Evolutionary conservation across 2,329 filamentous ascomycete genomes (phyloP).

Genomic region (Fusarium sacchari): DNA sequence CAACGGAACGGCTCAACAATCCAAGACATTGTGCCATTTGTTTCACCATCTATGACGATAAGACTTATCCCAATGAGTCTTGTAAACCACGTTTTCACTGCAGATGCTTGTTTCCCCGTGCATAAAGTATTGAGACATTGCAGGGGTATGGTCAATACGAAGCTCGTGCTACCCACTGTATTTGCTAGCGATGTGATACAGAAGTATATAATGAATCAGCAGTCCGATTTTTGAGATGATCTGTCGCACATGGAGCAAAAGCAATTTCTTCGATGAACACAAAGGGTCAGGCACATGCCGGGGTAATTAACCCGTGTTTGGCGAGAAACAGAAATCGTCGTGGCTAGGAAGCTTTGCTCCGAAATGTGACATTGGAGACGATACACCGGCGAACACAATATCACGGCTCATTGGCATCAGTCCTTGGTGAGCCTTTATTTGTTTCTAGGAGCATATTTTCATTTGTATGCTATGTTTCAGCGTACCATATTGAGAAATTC

Average conservation of each 20-base stretch:
- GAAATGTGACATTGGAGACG: neutral
- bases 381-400: neutral
- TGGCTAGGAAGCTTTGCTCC: neutral
- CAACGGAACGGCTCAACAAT: neutral
- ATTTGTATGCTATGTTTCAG: neutral
- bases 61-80: neutral
- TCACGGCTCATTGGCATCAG: neutral
- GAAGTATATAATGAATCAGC: slow-evolving; percentile 10
- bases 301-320: neutral
- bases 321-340: neutral
- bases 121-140: neutral
- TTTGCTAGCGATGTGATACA: neutral
- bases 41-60: slow-evolving; percentile 21
- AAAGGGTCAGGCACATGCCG: slow-evolving; percentile 3
- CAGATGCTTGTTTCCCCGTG: slow-evolving; percentile 8
- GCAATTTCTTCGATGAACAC: neutral
- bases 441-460: neutral
- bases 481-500: neutral
- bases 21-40: neutral
- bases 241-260: slow-evolving; percentile 3
- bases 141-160: slow-evolving; percentile 12
- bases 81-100: neutral
- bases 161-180: neutral
- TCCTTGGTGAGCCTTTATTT: neutral
- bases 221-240: neutral